Evolutionary conservation across 2,329 filamentous ascomycete genomes (phyloP).

Genomic region (Fusarium clavum): DNA sequence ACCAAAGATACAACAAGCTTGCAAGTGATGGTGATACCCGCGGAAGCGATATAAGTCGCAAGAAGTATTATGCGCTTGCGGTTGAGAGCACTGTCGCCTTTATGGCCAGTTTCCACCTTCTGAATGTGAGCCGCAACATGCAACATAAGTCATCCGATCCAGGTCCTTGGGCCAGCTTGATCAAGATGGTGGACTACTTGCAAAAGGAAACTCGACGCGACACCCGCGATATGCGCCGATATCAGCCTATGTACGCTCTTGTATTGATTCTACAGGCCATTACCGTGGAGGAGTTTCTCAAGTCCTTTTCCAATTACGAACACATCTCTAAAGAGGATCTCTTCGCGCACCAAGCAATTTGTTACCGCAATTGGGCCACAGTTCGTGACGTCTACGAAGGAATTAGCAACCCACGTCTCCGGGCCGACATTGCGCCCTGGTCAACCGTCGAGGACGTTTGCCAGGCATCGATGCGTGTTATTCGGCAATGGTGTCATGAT

Average conservation of each 20-base stretch:
- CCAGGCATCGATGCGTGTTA: slow-evolving; percentile 52
- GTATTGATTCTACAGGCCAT: slow-evolving; percentile 58
- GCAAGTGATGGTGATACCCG: slow-evolving; percentile 42
- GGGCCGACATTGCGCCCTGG: slow-evolving; percentile 55
- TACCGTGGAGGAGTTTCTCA: slow-evolving; percentile 59
- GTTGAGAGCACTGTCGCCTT: slow-evolving; percentile 65
- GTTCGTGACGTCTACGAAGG: slow-evolving; percentile 49
- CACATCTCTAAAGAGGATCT: slow-evolving; percentile 38
- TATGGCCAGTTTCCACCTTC: slow-evolving; percentile 64
- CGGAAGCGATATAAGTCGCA: slow-evolving; percentile 51
- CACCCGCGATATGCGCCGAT: slow-evolving; percentile 49
- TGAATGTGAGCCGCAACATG: slow-evolving; percentile 59
- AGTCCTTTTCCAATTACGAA: slow-evolving; percentile 49
- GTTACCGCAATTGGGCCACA: slow-evolving; percentile 45
- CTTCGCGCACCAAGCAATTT: slow-evolving; percentile 45
- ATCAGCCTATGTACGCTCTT: slow-evolving; percentile 56
- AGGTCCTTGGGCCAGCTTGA: slow-evolving; percentile 56
- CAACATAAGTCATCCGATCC: slow-evolving; percentile 58
- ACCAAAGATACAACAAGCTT: slow-evolving; percentile 48
- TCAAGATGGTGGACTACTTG: slow-evolving; percentile 58
- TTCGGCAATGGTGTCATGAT: slow-evolving; percentile 58
- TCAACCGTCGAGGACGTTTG: slow-evolving; percentile 59
- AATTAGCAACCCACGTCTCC: slow-evolving; percentile 48
- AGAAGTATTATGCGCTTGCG: slow-evolving; percentile 57
- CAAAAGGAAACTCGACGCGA: slow-evolving; percentile 55